Evolutionary conservation across 257 asterid species (phyloP).

Genomic region (Striga asiatica): DNA sequence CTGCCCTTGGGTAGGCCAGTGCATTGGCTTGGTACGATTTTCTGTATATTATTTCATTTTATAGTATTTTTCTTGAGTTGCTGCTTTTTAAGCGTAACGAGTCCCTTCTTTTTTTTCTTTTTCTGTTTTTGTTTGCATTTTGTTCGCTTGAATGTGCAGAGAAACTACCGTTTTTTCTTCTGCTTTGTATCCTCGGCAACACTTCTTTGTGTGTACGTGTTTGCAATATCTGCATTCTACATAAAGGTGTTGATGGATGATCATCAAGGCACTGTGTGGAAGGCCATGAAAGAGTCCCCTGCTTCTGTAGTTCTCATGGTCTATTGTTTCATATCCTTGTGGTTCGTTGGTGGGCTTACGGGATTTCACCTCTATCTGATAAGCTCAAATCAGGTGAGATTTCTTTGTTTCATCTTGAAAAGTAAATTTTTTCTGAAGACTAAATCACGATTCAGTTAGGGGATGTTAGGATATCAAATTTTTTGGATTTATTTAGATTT

Average conservation of each 20-base stretch:
- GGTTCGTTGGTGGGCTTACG: constrained; percentile 99
- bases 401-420: too few relatives aligned
- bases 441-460: too few relatives aligned
- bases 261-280: constrained; percentile 76
- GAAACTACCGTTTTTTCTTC: constrained; percentile 94
- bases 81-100: too few relatives aligned
- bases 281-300: constrained; percentile 95
- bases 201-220: constrained; percentile 83
- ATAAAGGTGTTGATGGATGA: constrained; percentile 86
- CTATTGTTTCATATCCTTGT: constrained; percentile 79
- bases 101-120: too few relatives aligned
- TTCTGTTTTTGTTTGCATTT: too few relatives aligned
- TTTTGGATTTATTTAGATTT: too few relatives aligned
- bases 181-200: constrained; percentile 82
- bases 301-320: constrained; percentile 76
- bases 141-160: constrained; percentile 44
- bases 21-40: constrained; percentile 92
- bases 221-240: constrained; percentile 75
- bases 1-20: constrained; percentile 99
- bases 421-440: too few relatives aligned
- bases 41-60: too few relatives aligned
- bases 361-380: constrained; percentile 92
- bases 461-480: too few relatives aligned
- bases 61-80: too few relatives aligned
- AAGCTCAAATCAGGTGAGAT: constrained; percentile 84